Evolutionary conservation across 2,329 filamentous ascomycete genomes (phyloP).

Genomic region (Cordyceps fumosorosea): DNA sequence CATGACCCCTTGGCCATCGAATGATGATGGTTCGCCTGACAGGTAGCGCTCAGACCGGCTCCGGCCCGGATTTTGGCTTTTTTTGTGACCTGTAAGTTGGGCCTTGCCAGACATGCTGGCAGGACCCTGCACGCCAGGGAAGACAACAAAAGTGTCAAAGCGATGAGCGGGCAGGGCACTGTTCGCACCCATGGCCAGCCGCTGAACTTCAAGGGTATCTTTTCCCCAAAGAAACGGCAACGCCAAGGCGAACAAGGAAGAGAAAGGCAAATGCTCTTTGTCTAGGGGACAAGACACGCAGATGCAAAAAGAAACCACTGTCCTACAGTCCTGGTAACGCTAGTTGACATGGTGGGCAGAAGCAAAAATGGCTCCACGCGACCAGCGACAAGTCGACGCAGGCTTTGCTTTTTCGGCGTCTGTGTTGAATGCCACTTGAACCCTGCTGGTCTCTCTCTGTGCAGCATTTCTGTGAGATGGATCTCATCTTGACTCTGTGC

Average conservation of each 20-base stretch:
- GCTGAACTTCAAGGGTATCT: background rate
- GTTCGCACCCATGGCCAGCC: background rate
- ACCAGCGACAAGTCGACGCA: background rate
- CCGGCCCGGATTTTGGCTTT: background rate
- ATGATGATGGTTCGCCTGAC: background rate
- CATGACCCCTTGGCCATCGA: background rate
- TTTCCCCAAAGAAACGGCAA: background rate
- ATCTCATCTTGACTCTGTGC: background rate
- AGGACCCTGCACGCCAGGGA: background rate
- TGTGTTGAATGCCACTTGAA: background rate
- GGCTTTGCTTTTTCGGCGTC: background rate
- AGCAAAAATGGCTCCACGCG: slow-evolving; percentile 3
- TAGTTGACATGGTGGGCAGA: background rate
- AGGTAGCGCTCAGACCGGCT: slow-evolving; percentile 8
- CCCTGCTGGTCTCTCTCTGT: background rate
- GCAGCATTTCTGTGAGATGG: background rate
- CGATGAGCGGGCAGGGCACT: background rate
- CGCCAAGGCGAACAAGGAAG: background rate
- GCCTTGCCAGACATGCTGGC: background rate
- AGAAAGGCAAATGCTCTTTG: background rate
- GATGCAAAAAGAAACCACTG: background rate
- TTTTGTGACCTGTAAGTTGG: background rate
- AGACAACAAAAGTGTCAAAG: slow-evolving; percentile 3
- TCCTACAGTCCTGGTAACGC: too few relatives aligned
- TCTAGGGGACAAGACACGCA: background rate